Conservation (phyloP, 1,139 yeast genomes). For the Yamadazyma pseudoaaseri region DNA sequence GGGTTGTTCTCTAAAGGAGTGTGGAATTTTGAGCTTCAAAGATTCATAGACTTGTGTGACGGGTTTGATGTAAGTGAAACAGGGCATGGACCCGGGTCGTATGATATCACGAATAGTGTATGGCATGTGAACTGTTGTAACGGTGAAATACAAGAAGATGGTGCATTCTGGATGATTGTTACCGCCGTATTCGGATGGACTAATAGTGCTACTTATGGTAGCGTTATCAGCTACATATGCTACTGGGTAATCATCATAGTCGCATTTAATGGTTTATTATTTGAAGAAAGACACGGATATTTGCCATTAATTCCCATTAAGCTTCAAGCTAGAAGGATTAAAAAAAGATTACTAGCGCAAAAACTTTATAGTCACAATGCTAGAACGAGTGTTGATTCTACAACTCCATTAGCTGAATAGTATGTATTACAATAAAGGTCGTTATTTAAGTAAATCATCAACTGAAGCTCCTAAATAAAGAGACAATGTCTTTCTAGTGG, state of each 20-base stretch:
- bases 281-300: constrained; percentile 63
- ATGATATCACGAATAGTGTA: constrained; percentile 72
- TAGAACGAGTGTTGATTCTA: constrained; percentile 29
- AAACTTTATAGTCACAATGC: background rate
- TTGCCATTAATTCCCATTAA: constrained; percentile 58
- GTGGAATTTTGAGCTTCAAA: constrained; percentile 83
- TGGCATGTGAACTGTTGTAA: constrained; percentile 99
- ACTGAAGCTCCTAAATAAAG: constrained; percentile 67
- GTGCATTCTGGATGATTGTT: constrained; percentile 73
- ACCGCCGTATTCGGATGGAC: constrained; percentile 96
- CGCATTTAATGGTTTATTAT: constrained; percentile 49
- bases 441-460: constrained; percentile 45
- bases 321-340: constrained; percentile 58
- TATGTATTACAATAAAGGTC: background rate
- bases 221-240: constrained; percentile 70
- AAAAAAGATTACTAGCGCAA: constrained; percentile 36
- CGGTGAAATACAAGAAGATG: constrained; percentile 55
- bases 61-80: constrained; percentile 89
- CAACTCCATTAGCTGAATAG: constrained; percentile 21
- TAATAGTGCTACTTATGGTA: constrained; percentile 90
- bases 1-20: constrained; percentile 88
- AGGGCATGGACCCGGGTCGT: constrained; percentile 94
- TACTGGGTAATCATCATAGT: constrained; percentile 72
- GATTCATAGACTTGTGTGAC: constrained; percentile 60
- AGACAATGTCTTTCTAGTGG: constrained; percentile 59